Evolutionary conservation across 164 flowering plant genomes (phyloP), one percentile per base, ranked within the genome.

Genomic region (Umbellularia californica): DNA sequence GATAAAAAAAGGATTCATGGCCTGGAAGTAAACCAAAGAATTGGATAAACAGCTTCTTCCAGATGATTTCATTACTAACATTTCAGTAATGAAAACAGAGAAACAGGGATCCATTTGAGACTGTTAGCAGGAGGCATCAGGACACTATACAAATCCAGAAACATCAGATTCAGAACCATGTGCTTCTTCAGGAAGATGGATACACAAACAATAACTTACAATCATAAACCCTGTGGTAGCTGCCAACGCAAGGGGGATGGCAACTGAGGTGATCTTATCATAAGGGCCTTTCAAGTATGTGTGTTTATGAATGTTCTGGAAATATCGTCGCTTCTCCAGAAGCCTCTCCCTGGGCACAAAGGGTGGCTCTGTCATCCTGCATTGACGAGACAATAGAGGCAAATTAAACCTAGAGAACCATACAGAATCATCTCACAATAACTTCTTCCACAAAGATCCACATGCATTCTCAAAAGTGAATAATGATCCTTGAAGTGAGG

Each of bases 241-340:
- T 2, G 96, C 91, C 76, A 91, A 77, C n/a, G 90, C 91, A 50
- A 71, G 55, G 27, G 93, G 93, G 68, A 91, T 91, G 71, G 88
- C 88, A 67, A 91, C 96, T 3, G 96, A 91, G 72, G 93, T 88
- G 81, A 91, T 70, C 83, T 84, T 89, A 68, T 89, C 96, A n/a
- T 30, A 52, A 24, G 84, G 90, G 10, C 92, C 93, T 81, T 89
- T 88, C 67, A 91, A 81, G 72, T 91, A 80, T 0, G 90, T 89
- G 73, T 87, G 88, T 64, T 87, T 91, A 55, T 85, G 88, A 72
- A 90, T 73, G 80, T 77, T 87, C 74, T 89, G 96, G 75, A 79
- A 89, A 66, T 63, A 78, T 72, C 80, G 85, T 71, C 89, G 96
- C 87, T 86, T 86, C 87, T 87, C 79, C n/a, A 84, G 0, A 70